Percentiles rank a stretch among this genome's conserved stretches.
phyloP scores from a whole-genome alignment of 108 stramenopile genomes.

The Discostella stelligeroides region DNA sequence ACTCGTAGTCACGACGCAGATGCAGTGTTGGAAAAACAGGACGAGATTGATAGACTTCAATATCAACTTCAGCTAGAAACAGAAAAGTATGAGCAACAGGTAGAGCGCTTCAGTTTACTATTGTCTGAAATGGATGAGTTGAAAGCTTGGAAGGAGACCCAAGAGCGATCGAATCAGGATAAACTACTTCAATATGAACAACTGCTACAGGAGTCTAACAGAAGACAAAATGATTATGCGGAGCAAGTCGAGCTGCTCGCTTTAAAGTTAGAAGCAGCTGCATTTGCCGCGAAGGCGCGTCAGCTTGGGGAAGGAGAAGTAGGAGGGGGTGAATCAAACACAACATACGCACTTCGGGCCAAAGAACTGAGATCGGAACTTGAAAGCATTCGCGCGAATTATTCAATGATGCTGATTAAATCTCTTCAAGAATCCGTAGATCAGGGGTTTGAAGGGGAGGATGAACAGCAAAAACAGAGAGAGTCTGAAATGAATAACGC shows the following conservation, averaged over 20 bases:
- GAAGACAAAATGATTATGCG: constrained; percentile 28
- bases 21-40: constrained; percentile 15
- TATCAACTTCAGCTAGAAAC: constrained; percentile 26
- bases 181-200: constrained; percentile 16
- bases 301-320: constrained; percentile 2
- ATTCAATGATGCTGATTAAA: constrained; percentile 26
- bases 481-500: constrained; percentile 44
- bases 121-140: constrained; percentile 39
- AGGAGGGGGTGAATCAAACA: not conserved
- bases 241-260: constrained; percentile 33
- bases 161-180: constrained; percentile 5
- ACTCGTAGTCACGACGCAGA: not conserved
- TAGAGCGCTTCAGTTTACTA: constrained; percentile 31
- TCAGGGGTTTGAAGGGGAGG: not conserved
- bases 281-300: constrained; percentile 26
- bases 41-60: constrained; percentile 31
- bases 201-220: constrained; percentile 9
- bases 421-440: not conserved
- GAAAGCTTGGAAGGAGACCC: constrained; percentile 24
- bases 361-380: constrained; percentile 26
- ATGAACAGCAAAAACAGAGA: constrained; percentile 21
- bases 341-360: constrained; percentile 14
- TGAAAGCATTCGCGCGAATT: constrained; percentile 35
- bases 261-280: constrained; percentile 47
- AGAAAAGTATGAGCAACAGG: constrained; percentile 28